Percentiles rank a stretch among this genome's conserved stretches.
Conservation (phyloP, 176 grass and related monocot species). For the Triticum dicoccoides region DNA sequence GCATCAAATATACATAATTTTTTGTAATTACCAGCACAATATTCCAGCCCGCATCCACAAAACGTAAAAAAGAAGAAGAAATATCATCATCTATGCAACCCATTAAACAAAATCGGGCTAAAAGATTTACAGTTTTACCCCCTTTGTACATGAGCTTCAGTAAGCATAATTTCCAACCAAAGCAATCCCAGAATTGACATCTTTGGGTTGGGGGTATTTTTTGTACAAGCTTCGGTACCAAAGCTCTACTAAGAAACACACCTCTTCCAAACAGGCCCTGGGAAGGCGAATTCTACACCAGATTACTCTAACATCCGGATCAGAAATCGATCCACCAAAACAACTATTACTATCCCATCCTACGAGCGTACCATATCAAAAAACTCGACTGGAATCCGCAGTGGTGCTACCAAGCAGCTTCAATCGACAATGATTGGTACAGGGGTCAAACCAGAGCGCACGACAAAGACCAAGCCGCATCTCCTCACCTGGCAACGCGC, state of each 20-base stretch:
- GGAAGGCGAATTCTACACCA: slow-evolving; percentile 2
- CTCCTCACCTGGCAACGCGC: slow-evolving; percentile 66
- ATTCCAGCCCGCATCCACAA: neutral
- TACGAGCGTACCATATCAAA: neutral
- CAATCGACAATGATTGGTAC: slow-evolving; percentile 20
- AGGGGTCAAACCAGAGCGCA: neutral
- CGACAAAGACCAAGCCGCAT: neutral
- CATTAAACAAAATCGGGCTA: neutral
- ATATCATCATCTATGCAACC: neutral
- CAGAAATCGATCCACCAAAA: neutral
- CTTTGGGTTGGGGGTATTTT: neutral
- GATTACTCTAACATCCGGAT: neutral
- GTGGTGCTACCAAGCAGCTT: neutral
- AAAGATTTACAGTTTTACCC: neutral
- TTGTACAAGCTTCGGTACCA: neutral
- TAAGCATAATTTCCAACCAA: neutral
- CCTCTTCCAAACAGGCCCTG: neutral
- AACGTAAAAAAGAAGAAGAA: neutral
- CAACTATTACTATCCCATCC: neutral
- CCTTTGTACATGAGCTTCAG: neutral
- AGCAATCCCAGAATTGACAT: neutral
- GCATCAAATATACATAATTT: neutral
- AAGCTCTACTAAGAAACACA: neutral
- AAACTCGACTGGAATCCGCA: neutral
- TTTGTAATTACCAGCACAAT: neutral